Conservation (phyloP, 306 rosid genomes). For the Cicer bijugum region DNA sequence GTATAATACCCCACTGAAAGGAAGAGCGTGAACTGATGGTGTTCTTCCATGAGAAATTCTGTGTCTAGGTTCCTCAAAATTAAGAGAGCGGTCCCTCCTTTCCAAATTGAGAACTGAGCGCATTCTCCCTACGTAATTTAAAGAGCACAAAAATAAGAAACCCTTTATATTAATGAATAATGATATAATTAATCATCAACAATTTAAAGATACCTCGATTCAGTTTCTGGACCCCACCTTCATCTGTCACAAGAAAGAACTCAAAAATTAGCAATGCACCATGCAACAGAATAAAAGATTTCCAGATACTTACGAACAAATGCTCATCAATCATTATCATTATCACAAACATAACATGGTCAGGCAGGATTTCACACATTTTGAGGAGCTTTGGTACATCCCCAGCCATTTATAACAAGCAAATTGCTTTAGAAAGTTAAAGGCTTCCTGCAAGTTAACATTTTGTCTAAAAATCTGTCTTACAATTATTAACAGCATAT, state of each 20-base stretch:
- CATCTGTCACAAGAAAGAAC: conserved; percentile 58
- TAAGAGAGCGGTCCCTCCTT: conserved; percentile 73
- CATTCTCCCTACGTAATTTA: conserved; percentile 65
- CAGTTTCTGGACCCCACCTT: conserved; percentile 63
- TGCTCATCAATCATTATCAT: conserved; percentile 35
- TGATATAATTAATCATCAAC: conserved; percentile 38
- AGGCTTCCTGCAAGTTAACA: conserved; percentile 22
- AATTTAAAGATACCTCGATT: conserved; percentile 61
- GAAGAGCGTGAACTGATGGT: conserved; percentile 55
- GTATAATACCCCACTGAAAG: conserved; percentile 64
- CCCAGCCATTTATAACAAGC: conserved; percentile 21
- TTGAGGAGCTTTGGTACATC: neutral
- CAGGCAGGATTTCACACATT: conserved; percentile 4
- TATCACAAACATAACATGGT: conserved; percentile 33
- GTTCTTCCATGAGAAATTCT: conserved; percentile 60
- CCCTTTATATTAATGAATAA: conserved; percentile 27
- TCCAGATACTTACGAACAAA: conserved; percentile 25
- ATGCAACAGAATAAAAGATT: conserved; percentile 10
- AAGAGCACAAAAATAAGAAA: conserved; percentile 39
- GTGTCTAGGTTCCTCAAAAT: conserved; percentile 64
- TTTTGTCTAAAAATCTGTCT: conserved; percentile 5
- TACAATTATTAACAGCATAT: conserved; percentile 24
- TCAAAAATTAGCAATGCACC: conserved; percentile 38
- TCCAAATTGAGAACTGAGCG: conserved; percentile 80
- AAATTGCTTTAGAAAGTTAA: conserved; percentile 1